These are phyloP conservation scores for Capronia coronata DNA, from an alignment of 2,329 filamentous ascomycete genomes.

Conservation along the genomic window DNA sequence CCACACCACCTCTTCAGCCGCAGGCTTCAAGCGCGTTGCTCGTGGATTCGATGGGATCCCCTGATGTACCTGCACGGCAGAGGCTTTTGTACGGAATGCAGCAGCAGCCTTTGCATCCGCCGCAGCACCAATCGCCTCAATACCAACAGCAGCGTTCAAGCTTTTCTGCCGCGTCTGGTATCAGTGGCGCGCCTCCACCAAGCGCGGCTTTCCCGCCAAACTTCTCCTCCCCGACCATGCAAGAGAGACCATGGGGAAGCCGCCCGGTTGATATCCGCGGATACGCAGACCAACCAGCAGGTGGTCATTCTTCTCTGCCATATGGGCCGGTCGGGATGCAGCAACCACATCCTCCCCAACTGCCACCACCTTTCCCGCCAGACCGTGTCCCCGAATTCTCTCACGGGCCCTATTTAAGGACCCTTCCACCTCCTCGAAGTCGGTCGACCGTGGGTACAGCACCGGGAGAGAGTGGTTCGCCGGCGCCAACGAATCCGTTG, in stretches of 20 bases:
- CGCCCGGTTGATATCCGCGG: slow-evolving; percentile 15
- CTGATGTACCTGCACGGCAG: slow-evolving; percentile 14
- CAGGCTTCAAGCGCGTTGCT: slow-evolving; percentile 5
- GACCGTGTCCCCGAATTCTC: slow-evolving; percentile 15
- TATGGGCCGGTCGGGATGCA: slow-evolving; percentile 5
- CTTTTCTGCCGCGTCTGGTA: neutral
- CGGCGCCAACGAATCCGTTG: slow-evolving; percentile 6
- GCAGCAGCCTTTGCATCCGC: slow-evolving; percentile 14
- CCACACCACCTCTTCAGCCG: slow-evolving; percentile 18
- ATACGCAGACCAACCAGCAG: slow-evolving; percentile 13
- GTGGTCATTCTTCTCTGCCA: slow-evolving; percentile 10
- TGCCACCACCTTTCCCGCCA: slow-evolving; percentile 13
- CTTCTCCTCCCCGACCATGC: slow-evolving; percentile 13
- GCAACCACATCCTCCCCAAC: slow-evolving; percentile 9
- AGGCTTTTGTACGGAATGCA: slow-evolving; percentile 13
- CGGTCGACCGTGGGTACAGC: slow-evolving; percentile 2
- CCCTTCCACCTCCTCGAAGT: slow-evolving; percentile 18
- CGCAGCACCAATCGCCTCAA: slow-evolving; percentile 2
- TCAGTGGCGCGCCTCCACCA: neutral
- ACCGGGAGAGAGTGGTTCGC: slow-evolving; percentile 9
- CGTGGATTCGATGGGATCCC: slow-evolving; percentile 7
- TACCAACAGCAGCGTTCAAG: neutral
- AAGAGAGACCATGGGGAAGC: slow-evolving; percentile 18
- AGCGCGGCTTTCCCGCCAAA: slow-evolving; percentile 5
- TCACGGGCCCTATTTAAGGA: slow-evolving; percentile 11